A percentile compares a stretch with the other conserved stretches of the same genome.
Evolutionary conservation across 768 basidiomycete genomes (phyloP).

Genomic region (Trametopsis cervina): DNA sequence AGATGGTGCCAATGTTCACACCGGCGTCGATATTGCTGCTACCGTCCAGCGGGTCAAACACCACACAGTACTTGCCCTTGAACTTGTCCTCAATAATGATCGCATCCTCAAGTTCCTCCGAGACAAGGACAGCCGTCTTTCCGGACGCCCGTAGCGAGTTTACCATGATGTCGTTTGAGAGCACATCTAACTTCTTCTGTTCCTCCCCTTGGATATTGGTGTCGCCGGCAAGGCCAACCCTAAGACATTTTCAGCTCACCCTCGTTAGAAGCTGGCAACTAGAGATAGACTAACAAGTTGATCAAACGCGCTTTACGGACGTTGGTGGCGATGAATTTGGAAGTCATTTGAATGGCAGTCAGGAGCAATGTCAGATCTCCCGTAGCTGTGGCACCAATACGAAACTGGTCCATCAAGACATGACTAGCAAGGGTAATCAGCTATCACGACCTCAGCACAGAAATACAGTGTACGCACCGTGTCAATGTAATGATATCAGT

Average conservation of each 20-base stretch:
- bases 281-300: slow-evolving; percentile 66
- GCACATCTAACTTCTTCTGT: slow-evolving; percentile 98
- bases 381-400: slow-evolving; percentile 74
- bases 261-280: neutral
- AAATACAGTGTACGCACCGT: slow-evolving; percentile 43
- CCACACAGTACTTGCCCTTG: slow-evolving; percentile 91
- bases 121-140: slow-evolving; percentile 93
- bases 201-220: slow-evolving; percentile 98
- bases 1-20: slow-evolving; percentile 97
- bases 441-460: neutral
- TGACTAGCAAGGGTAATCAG: slow-evolving; percentile 43
- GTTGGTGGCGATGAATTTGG: slow-evolving; percentile 97
- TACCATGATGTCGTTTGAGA: slow-evolving; percentile 99
- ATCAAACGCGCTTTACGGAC: slow-evolving; percentile 95
- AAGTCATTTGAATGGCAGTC: slow-evolving; percentile 92
- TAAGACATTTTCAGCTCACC: slow-evolving; percentile 24
- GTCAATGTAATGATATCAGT: slow-evolving; percentile 92
- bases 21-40: slow-evolving; percentile 97
- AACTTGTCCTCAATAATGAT: slow-evolving; percentile 79
- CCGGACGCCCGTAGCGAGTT: slow-evolving; percentile 95
- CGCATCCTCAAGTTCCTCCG: slow-evolving; percentile 91
- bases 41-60: slow-evolving; percentile 96
- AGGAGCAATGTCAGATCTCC: slow-evolving; percentile 93
- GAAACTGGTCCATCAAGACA: slow-evolving; percentile 81
- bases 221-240: slow-evolving; percentile 95